Evolutionary conservation across 2,329 filamentous ascomycete species (phyloP).

Genomic region (Nectriaceae sp.): DNA sequence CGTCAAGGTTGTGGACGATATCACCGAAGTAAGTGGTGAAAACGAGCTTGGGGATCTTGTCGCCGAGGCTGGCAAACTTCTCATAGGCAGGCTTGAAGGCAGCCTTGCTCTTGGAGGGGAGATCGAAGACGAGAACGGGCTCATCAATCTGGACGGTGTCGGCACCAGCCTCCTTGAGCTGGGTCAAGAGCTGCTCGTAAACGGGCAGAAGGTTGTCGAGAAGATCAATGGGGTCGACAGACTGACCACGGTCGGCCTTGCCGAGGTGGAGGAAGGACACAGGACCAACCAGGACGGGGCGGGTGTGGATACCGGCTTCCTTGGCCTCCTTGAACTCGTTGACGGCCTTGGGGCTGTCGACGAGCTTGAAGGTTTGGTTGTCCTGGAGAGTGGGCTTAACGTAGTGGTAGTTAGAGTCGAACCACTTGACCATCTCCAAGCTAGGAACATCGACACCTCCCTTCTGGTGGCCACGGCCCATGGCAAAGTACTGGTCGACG

Average conservation of each 20-base stretch:
- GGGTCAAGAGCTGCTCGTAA: slow-evolving; percentile 87
- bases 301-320: slow-evolving; percentile 89
- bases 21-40: slow-evolving; percentile 99
- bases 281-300: slow-evolving; percentile 91
- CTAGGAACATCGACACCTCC: slow-evolving; percentile 87
- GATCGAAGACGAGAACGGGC: slow-evolving; percentile 93
- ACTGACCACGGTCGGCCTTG: slow-evolving; percentile 96
- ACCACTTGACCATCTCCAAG: slow-evolving; percentile 99
- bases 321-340: slow-evolving; percentile 95
- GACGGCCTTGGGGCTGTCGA: slow-evolving; percentile 87
- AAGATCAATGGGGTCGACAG: slow-evolving; percentile 89
- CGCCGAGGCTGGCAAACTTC: slow-evolving; percentile 76
- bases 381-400: slow-evolving; percentile 98
- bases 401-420: slow-evolving; percentile 99
- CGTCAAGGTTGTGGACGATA: slow-evolving; percentile 97
- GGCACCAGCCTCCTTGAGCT: slow-evolving; percentile 95
- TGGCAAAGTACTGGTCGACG: slow-evolving; percentile 98
- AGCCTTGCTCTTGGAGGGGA: slow-evolving; percentile 85
- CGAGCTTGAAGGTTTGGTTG: slow-evolving; percentile 93
- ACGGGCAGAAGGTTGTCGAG: slow-evolving; percentile 91
- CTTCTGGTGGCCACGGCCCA: slow-evolving; percentile 99
- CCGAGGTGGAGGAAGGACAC: slow-evolving; percentile 97
- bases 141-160: slow-evolving; percentile 98
- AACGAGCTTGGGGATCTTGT: slow-evolving; percentile 82
- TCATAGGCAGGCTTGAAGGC: slow-evolving; percentile 98